Evolutionary conservation across 768 basidiomycete species (phyloP), one percentile per base, ranked within the genome.

Genomic region (Suillus alpinus): DNA sequence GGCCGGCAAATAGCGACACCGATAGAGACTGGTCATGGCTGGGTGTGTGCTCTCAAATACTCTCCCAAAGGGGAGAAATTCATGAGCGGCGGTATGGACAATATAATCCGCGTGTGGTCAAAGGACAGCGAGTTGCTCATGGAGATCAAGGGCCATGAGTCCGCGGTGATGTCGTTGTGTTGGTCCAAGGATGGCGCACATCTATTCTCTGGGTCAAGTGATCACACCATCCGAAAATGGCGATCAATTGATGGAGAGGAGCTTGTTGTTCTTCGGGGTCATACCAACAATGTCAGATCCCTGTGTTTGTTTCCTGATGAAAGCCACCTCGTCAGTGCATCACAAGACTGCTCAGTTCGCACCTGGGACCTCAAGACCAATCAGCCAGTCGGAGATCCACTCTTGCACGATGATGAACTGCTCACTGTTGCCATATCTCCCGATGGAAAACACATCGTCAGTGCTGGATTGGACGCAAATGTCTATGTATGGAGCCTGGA

Each of bases 331-430:
- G 7, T 49, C 3, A 29, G 26, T 14, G 47, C 26, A 8, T 16
- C 26, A 18, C 0, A 8, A 6, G 47, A 49, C 26, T 29, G 6
- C 16, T 49, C 47, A 7, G 8, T 29, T 49, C 26, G 47, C 16
- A 49, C 40, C 6, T 56, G 55, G 55, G 26, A 56, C 34, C 23
- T 41, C 13, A 26, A 14, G 6, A 56, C 36, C 2, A 39, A 56
- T 39, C 32, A 56, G 41, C 3, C 3, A 26, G 34, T 56, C 6
- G 36, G 53, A 36, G 79, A 80, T 1, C 69, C 82, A 2, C 72
- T 80, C 59, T 92, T 93, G 0, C 95, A 96, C 71, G 86, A 82
- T 7, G 92, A 92, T 66, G 88, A 92, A 73, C 83, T 97, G 0
- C 78, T 90, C 31, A 80, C 84, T 7, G 78, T 97, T 5, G 90